Evolutionary conservation across 495 filamentous ascomycete species (phyloP), one percentile per base, ranked within the genome.

Genomic region (Apodospora peruviana): DNA sequence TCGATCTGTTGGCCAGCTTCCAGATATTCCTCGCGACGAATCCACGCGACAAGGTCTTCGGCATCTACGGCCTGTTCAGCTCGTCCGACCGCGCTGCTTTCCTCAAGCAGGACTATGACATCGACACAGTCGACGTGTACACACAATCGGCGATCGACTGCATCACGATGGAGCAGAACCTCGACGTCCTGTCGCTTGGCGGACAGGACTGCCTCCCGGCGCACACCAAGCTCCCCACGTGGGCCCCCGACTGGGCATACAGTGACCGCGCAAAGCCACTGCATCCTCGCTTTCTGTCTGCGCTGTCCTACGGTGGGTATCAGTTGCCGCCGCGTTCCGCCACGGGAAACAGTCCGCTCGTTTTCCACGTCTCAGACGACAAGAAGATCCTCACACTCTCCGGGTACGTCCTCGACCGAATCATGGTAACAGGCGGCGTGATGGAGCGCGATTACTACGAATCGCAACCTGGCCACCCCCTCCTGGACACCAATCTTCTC

Each of bases 41-140:
- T 23, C 17, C 40, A 43, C 9, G 40, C 7, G 40, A 43, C 40
- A 43, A 43, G 20, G 8, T 43, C 40, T 43, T 43, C 22, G 40
- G 40, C 16, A 21, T 43, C 40, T 23, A 21, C 10, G 21, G 40
- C 20, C 21, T 43, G 21, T 23, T 43, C 40, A 21, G 23, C 19
- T 12, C 16, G 5, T 3, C 16, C 3, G 40, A 43, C 20, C 27
- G 7, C 7, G 27, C 27, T 14, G 27, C 14, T 32, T 7, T 14
- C 14, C 40, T 43, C 20, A 7, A 43, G 22, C 10, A 18, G 12
- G 20, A 43, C n/a, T 43, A 43, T 23, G 11, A 19, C 21, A 20
- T 43, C n/a, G 11, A 19, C 8, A 5, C 22, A 12, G 12, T 10
- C 10, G 21, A 20, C 40, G 40, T 43, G 3, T 43, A 43, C n/a